Conservation (phyloP, 306 rosid genomes). For the Rubus parviflorus region DNA sequence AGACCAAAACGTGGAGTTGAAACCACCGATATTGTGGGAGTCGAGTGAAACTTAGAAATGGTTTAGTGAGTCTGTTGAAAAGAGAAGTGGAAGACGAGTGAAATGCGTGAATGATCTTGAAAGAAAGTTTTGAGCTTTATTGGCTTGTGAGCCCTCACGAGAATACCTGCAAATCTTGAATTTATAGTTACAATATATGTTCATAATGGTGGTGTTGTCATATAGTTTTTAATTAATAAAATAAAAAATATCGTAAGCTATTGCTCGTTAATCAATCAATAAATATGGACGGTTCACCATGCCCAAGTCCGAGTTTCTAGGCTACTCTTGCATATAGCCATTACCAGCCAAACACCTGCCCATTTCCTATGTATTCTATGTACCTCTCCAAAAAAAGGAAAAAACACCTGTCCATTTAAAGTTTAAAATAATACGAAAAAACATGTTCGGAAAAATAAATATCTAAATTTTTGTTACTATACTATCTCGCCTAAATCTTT, state of each 20-base stretch:
- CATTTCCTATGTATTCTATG: too few relatives aligned
- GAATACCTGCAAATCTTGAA: constrained; percentile 34
- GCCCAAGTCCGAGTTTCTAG: background rate
- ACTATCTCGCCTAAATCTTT: too few relatives aligned
- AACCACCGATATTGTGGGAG: background rate
- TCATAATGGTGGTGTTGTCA: background rate
- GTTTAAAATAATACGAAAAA: too few relatives aligned
- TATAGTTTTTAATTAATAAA: background rate
- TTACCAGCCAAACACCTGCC: too few relatives aligned
- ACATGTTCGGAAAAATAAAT: too few relatives aligned
- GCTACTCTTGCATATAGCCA: too few relatives aligned
- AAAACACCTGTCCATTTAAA: too few relatives aligned
- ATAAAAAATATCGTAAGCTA: constrained; percentile 6
- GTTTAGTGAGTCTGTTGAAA: constrained; percentile 10
- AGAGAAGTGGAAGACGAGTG: constrained; percentile 26
- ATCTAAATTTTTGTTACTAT: too few relatives aligned
- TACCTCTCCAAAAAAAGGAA: too few relatives aligned
- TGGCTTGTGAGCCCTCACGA: constrained; percentile 67
- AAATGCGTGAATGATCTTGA: constrained; percentile 46
- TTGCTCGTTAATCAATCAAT: too few relatives aligned
- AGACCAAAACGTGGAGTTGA: background rate
- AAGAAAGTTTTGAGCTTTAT: constrained; percentile 37
- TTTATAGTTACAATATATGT: background rate
- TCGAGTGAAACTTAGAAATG: background rate
- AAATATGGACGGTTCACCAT: constrained; percentile 4